A percentile compares a stretch with the other conserved stretches of the same genome.
These are phyloP conservation scores for Daldinia caldariorum DNA, from an alignment of 495 filamentous ascomycete genomes.

Conservation along the genomic window DNA sequence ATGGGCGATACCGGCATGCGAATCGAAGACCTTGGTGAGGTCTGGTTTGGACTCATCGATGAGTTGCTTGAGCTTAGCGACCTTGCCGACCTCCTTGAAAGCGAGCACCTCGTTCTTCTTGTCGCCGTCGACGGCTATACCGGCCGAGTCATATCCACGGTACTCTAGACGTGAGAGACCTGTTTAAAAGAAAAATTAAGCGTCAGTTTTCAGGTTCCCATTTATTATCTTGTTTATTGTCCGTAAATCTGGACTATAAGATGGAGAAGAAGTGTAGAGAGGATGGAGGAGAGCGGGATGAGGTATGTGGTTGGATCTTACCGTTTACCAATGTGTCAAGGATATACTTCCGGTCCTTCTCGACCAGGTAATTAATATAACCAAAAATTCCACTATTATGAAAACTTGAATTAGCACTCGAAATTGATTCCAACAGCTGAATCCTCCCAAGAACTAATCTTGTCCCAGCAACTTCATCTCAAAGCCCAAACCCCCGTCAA, in stretches of 20 bases:
- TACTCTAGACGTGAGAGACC: constrained; percentile 91
- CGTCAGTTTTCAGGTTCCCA: constrained; percentile 30
- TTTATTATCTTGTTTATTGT: not conserved
- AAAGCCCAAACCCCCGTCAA: not conserved
- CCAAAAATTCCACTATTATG: constrained; percentile 92
- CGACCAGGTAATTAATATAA: constrained; percentile 91
- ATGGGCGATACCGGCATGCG: constrained; percentile 97
- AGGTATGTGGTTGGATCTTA: constrained; percentile 54
- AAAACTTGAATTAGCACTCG: constrained; percentile 38
- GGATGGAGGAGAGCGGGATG: constrained; percentile 22
- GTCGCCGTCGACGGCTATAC: constrained; percentile 94
- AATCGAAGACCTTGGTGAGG: constrained; percentile 91
- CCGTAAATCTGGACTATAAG: constrained; percentile 14
- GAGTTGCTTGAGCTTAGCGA: constrained; percentile 92
- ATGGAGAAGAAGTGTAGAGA: constrained; percentile 8
- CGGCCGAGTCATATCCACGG: constrained; percentile 96
- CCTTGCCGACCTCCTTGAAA: constrained; percentile 99
- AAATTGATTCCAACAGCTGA: constrained; percentile 12
- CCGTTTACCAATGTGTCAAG: constrained; percentile 96
- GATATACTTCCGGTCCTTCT: constrained; percentile 95
- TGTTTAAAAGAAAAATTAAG: constrained; percentile 41
- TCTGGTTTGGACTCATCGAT: constrained; percentile 85
- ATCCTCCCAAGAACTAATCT: not conserved
- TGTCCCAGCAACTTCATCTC: not conserved
- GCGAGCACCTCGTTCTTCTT: constrained; percentile 98